Conservation (phyloP, 805 yeast genomes). For the Tanozyma kutaoensis region DNA sequence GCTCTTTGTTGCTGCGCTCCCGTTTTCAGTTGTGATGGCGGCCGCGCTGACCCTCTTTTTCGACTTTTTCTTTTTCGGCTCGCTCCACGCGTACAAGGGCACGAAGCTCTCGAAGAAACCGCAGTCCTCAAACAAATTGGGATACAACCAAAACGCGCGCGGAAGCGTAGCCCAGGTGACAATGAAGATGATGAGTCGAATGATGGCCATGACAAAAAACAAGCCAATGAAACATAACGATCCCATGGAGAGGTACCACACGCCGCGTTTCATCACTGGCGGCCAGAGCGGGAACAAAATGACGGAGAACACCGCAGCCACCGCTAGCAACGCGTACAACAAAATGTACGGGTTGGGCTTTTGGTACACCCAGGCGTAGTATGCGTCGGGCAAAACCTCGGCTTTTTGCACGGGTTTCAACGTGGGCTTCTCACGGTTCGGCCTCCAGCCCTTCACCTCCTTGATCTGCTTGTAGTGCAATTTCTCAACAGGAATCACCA, state of each 20-base stretch:
- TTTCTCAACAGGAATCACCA: conserved; percentile 67
- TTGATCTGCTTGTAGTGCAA: conserved; percentile 56
- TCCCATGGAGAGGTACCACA: conserved; percentile 79
- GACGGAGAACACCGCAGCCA: conserved; percentile 48
- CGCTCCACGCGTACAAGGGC: conserved; percentile 70
- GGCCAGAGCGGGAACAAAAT: conserved; percentile 96
- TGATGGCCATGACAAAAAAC: conserved; percentile 66
- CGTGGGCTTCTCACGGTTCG: conserved; percentile 53
- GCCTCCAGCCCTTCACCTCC: conserved; percentile 40
- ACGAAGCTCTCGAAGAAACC: conserved; percentile 86
- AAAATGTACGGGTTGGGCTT: conserved; percentile 57
- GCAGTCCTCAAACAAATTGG: conserved; percentile 90
- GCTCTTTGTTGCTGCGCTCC: conserved; percentile 12
- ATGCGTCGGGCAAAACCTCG: conserved; percentile 44
- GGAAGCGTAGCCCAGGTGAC: conserved; percentile 44
- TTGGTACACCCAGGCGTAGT: conserved; percentile 74
- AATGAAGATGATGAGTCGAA: conserved; percentile 60
- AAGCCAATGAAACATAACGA: conserved; percentile 59
- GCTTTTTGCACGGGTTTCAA: conserved; percentile 45
- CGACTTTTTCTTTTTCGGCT: conserved; percentile 3
- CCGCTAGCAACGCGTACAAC: conserved; percentile 49
- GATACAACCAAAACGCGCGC: conserved; percentile 91
- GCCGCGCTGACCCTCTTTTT: conserved; percentile 2
- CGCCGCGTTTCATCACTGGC: conserved; percentile 70
- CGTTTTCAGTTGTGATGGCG: conserved; percentile 5